Evolutionary conservation across 1,284 basidiomycete species (phyloP), one percentile per base, ranked within the genome.

Genomic region (Ustilago shanxiensis): DNA sequence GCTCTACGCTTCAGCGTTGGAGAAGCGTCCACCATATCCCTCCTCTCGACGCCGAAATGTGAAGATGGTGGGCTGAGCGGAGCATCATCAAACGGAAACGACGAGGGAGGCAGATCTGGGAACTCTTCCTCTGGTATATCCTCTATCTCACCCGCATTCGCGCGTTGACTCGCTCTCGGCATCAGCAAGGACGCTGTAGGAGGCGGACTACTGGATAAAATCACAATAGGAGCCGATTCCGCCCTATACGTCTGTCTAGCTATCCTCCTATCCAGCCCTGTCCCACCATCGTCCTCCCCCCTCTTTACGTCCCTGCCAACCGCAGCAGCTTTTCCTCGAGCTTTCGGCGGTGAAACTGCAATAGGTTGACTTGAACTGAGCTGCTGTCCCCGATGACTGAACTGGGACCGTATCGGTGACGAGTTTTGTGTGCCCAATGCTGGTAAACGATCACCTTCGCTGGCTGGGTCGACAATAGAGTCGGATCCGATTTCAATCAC

Each of bases 401-500:
- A 70, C 16, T 75, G 72, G 0, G 72, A 70, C 28, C 72, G 60
- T 39, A 75, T 75, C 18, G 72, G 72, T 0, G 66, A 70, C 10
- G 72, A 75, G 31, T 60, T 55, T 5, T 33, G 31, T 11, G 31
- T 33, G 11, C 31, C 11, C 5, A 49, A 52, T 14, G 54, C 22
- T 20, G n/a, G 16, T 33, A 54, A 50, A 20, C 16, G 55, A 16
- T 45, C 53, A 1, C 31, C 61, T 22, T 73, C 65, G 49, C 69
- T 72, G 44, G 61, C 66, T 13, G 72, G 63, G n/a, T 75, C 72
- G 7, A 55, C 44, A 24, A 71, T 62, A 6, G 67, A 58, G 33
- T 76, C 73, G 11, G 73, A 76, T 9, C 64, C 68, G 22, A 76
- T 64, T 35, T 76, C 73, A 29, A 76, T 76, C 28, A 75, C 63